Evolutionary conservation across 108 stramenopile species (phyloP), one percentile per base, ranked within the genome.

Genomic region (Nitzschia putrida): DNA sequence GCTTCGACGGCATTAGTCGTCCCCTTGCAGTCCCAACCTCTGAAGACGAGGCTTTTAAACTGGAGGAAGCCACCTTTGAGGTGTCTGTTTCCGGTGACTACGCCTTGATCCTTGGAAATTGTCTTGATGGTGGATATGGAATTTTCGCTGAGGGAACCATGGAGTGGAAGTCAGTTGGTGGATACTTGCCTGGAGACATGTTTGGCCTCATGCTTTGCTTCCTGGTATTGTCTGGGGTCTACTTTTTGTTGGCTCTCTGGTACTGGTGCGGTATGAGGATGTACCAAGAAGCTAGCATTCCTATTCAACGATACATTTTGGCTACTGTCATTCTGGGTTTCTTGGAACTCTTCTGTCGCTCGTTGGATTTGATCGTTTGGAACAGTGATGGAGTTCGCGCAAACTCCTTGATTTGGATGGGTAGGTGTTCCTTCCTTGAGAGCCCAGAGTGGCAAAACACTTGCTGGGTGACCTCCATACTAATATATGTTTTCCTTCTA

Each of bases 151-250:
- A 79, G n/a, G 90, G 90, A n/a, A 26, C 75, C 51, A 88, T 88
- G 66, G 73, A 81, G 21, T 88, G 83, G 83, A 83, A 80, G 41
- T 81, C 82, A 21, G 79, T 58, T 6, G 75, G 80, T 53, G 90
- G 90, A 61, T 88, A 83, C 37, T 74, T 90, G 7, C 87, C 90
- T 0, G 90, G 87, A 13, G 84, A 91, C 58, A 66, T 91, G 53
- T 88, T 85, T 66, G 88, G 82, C n/a, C 82, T 88, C 29, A 88
- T 88, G 90, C 75, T 85, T 64, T 91, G 87, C 69, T 85, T 81
- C 69, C 61, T 64, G 8, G 66, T 64, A 3, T 14, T 87, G 44
- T 69, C 80, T 10, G 55, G 64, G 7, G 54, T 60, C 23, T 88
- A 88, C 54, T 53, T 77, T 3, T 39, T 84, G 7, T 57, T 88